phyloP scores from a whole-genome alignment of 495 filamentous ascomycete genomes.

The Hyaloscypha finlandica region DNA sequence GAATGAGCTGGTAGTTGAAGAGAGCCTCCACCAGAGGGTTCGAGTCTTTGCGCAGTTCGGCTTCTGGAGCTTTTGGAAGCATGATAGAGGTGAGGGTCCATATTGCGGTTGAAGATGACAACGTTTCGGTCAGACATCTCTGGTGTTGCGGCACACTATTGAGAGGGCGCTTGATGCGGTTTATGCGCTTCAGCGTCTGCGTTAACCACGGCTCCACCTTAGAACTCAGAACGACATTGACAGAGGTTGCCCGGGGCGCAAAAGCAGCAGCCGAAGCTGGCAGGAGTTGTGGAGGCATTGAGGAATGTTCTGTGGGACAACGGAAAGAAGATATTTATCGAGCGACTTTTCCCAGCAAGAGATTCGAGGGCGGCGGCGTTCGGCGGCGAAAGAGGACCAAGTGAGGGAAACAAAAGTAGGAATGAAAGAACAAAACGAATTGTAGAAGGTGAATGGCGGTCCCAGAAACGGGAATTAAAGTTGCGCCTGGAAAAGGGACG shows the following conservation, averaged over 20 bases:
- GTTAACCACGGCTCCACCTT: conserved; percentile 99
- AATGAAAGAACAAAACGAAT: conserved; percentile 41
- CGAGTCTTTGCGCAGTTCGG: conserved; percentile 80
- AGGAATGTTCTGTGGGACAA: conserved; percentile 9
- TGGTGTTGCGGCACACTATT: conserved; percentile 98
- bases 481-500: conserved; percentile 47
- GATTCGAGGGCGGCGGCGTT: conserved; percentile 26
- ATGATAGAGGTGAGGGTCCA: conserved; percentile 96
- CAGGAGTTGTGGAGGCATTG: conserved; percentile 88
- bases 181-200: conserved; percentile 93
- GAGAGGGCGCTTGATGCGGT: conserved; percentile 94
- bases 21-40: conserved; percentile 90
- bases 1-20: conserved; percentile 92
- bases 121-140: conserved; percentile 93
- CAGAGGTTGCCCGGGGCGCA: conserved; percentile 85
- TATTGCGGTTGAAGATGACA: conserved; percentile 88
- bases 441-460: conserved; percentile 55
- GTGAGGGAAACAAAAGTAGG: conserved; percentile 32
- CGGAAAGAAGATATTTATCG: conserved; percentile 28
- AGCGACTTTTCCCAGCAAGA: conserved; percentile 26
- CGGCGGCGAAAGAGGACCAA: conserved; percentile 34
- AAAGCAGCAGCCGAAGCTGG: conserved; percentile 96
- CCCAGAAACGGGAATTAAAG: conserved; percentile 61
- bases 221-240: conserved; percentile 89
- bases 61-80: conserved; percentile 86